Evolutionary conservation across 768 basidiomycete genomes (phyloP).

Genomic region (Russula earlei): DNA sequence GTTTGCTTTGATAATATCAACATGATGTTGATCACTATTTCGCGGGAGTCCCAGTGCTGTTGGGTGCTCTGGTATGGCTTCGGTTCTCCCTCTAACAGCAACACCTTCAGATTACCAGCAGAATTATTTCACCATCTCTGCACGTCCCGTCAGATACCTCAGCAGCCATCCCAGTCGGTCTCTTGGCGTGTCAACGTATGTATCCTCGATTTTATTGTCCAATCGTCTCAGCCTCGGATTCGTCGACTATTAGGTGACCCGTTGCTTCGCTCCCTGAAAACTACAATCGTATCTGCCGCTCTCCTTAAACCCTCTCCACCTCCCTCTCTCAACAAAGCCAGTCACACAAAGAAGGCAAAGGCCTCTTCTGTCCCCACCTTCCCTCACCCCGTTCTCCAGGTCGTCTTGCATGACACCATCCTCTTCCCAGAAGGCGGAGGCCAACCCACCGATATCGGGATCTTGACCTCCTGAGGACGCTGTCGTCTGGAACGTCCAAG

Average conservation of each 20-base stretch:
- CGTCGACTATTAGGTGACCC: slow-evolving; percentile 48
- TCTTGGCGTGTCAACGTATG: slow-evolving; percentile 72
- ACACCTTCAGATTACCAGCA: slow-evolving; percentile 56
- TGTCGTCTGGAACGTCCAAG: slow-evolving; percentile 47
- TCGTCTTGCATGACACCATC: slow-evolving; percentile 66
- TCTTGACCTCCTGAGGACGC: slow-evolving; percentile 38
- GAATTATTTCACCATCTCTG: slow-evolving; percentile 50
- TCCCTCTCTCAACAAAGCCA: slow-evolving; percentile 32
- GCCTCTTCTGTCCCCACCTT: slow-evolving; percentile 40
- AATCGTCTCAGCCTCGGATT: neutral
- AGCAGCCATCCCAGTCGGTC: slow-evolving; percentile 57
- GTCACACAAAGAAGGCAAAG: slow-evolving; percentile 45
- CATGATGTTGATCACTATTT: no score
- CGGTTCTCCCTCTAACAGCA: slow-evolving; percentile 32
- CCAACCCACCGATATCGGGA: slow-evolving; percentile 67
- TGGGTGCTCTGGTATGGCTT: slow-evolving; percentile 27
- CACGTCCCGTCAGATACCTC: slow-evolving; percentile 41
- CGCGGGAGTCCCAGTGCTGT: no score
- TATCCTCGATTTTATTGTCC: neutral
- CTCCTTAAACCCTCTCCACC: slow-evolving; percentile 37
- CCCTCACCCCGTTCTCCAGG: slow-evolving; percentile 45
- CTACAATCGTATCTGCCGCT: slow-evolving; percentile 43
- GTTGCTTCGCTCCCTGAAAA: slow-evolving; percentile 47
- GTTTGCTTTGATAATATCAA: no score
- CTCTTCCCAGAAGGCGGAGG: slow-evolving; percentile 81